Conservation (phyloP, 2,329 filamentous ascomycete species). For the Epichloe elymi region DNA sequence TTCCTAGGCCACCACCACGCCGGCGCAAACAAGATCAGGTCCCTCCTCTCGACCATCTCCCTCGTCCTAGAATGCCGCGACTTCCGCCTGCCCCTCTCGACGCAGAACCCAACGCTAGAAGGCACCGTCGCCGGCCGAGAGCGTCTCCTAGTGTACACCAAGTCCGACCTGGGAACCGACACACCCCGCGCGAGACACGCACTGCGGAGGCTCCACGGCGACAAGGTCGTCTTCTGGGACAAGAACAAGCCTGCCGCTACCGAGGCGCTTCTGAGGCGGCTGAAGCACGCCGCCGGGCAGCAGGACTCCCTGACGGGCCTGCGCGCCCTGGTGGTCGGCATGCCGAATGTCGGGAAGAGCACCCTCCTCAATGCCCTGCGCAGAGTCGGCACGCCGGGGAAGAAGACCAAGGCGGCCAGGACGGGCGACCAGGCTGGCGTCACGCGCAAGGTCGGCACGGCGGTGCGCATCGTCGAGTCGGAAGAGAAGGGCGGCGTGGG, state of each 20-base stretch:
- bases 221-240: conserved; percentile 31
- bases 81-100: conserved; percentile 78
- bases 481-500: conserved; percentile 30
- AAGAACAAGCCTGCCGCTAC: conserved; percentile 22
- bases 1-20: conserved; percentile 86
- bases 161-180: conserved; percentile 56
- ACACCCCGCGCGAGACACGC: conserved; percentile 14
- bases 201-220: conserved; percentile 22
- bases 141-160: conserved; percentile 82
- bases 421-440: conserved; percentile 84
- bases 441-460: conserved; percentile 70
- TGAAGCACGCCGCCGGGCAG: conserved; percentile 18
- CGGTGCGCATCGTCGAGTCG: conserved; percentile 57
- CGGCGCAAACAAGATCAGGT: conserved; percentile 71
- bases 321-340: conserved; percentile 78
- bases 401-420: conserved; percentile 51
- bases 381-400: conserved; percentile 41
- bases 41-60: conserved; percentile 64
- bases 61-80: conserved; percentile 92
- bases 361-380: conserved; percentile 84
- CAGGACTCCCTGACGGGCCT: conserved; percentile 60
- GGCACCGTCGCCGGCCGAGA: conserved; percentile 57
- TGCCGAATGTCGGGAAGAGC: conserved; percentile 97
- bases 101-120: conserved; percentile 83
- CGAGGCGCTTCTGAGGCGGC: conserved; percentile 24